A percentile compares a stretch with the other conserved stretches of the same genome.
These are phyloP conservation scores for Coelastrella sp. DNA, from an alignment of 139 green algal species.

Conservation along the genomic window DNA sequence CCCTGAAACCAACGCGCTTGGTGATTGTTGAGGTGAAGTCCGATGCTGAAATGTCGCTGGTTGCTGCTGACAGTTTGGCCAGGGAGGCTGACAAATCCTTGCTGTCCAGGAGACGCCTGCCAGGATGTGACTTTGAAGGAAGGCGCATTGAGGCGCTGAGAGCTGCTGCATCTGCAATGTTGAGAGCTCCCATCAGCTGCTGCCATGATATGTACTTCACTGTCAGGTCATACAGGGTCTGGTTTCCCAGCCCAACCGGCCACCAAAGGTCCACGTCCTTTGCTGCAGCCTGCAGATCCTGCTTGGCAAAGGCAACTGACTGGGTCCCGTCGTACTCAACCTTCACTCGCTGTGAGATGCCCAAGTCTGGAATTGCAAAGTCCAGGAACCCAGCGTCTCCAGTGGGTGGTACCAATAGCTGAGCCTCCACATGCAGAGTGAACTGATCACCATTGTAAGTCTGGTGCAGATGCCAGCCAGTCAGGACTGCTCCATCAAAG, in stretches of 20 bases:
- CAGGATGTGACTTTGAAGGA: neutral
- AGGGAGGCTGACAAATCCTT: neutral
- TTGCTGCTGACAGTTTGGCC: neutral
- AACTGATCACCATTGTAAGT: constrained; percentile 7
- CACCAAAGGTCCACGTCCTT: constrained; percentile 64
- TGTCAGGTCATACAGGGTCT: constrained; percentile 61
- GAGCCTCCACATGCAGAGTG: constrained; percentile 36
- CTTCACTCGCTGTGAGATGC: neutral
- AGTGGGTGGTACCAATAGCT: constrained; percentile 12
- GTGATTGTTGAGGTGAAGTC: neutral
- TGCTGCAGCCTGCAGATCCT: neutral
- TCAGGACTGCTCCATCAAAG: constrained; percentile 37
- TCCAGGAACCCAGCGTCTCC: constrained; percentile 28
- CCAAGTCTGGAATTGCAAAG: constrained; percentile 2
- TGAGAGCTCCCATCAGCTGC: neutral
- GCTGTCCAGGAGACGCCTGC: neutral
- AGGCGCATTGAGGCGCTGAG: too few species aligned
- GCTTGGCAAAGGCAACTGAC: neutral
- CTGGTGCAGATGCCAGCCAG: constrained; percentile 36
- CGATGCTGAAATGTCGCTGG: neutral
- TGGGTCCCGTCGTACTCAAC: neutral
- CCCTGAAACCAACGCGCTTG: constrained; percentile 43
- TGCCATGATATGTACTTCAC: constrained; percentile 45
- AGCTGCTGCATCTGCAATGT: neutral
- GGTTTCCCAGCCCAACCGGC: constrained; percentile 61